Base-by-base conservation (phyloP, 2,329 filamentous ascomycete genomes). In the Aspergillus viridinutans region DNA sequence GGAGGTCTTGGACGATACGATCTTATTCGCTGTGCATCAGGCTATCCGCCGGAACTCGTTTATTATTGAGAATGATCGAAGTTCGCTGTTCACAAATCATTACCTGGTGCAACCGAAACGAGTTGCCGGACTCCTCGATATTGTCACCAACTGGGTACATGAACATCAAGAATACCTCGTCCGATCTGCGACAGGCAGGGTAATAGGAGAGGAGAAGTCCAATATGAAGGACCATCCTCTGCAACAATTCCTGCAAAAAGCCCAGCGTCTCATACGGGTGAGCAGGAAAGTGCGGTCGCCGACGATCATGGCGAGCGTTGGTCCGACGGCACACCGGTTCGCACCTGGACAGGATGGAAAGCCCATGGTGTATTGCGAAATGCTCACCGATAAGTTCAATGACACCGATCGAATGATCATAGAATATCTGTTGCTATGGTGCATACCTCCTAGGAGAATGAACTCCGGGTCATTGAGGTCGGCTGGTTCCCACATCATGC, bases 141-240 rank as follows among this genome's bases (percentile, higher is more conserved):
- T 74, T 21, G 83, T 86, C 4, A 74, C 76, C 14, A 66, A 72
- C 17, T 87, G 85, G 85, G 74, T 85, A 23, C 79, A 83, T 50
- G 77, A 86, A 53, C 74, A 80, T 53, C 71, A 79, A 52, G 70
- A 74, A 14, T 63, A 68, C 38, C 65, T 73, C 9, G 58, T 73
- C 28, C 61, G 58, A 4, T 40, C 64, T 10, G 59, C 64, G n/a
- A 67, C 67, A 57, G 64, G 62, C 4, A 69, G 43, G 43, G 10
- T 47, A 10, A 25, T 23, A 25, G 21, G 20, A 7, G 20, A 71
- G 42, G 64, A 67, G 1, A 55, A 63, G 0, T 49, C 56, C 4
- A 62, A 63, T 2, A 47, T 70, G 23, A 67, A 64, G 21, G 62
- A 69, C 20, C 74, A 78, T 55, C 76, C 77, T 2, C 60, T 80